Base-by-base conservation (phyloP, 805 yeast genomes). In the Cyberlindnera saturnus region DNA sequence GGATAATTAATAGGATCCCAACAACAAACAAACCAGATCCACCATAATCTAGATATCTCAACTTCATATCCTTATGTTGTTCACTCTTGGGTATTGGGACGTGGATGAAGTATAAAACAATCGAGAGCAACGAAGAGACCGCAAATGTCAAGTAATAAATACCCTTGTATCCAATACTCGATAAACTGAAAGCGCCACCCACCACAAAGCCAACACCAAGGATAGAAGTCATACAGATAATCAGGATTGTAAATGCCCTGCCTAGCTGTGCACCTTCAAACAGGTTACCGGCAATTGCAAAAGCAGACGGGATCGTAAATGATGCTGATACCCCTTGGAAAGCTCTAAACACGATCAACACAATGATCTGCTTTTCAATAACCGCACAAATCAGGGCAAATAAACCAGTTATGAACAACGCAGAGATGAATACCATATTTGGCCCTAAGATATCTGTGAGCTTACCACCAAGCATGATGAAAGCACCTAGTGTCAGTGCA, bases 311-410 rank as follows among this genome's bases (percentile, higher is more conserved):
- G 15, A 73, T 55, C 9, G 67, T 44, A 5, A 66, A 61, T 1
- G 75, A 65, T 2, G 68, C 77, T 15, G 67, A 61, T 6, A 70
- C 50, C 11, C 77, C 77, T 49, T 71, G 77, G 1, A 73, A 40
- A 1, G 75, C 73, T 48, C 76, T 58, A 40, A 73, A 62, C 0
- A 71, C 64, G 40, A 70, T 66, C 39, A 72, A 51, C 1, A 58
- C 69, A 36, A 59, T 65, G 39, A 57, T 49, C 1, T 38, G 57
- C n/a, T 64, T 56, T 15, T 60, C 59, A 36, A 70, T 63, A 6
- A 61, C 48, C 0, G 72, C 75, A 47, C 60, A 49, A 5, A 70
- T 50, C 14, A 71, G 52, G 5, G 66, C 54, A 34, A 55, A 51
- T 1, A 65, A 34, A 4, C 60, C 53, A 32, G 59, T 44, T 8